These are phyloP conservation scores for Rhizopogon vinicolor DNA, from an alignment of 768 basidiomycete species.

Conservation along the genomic window DNA sequence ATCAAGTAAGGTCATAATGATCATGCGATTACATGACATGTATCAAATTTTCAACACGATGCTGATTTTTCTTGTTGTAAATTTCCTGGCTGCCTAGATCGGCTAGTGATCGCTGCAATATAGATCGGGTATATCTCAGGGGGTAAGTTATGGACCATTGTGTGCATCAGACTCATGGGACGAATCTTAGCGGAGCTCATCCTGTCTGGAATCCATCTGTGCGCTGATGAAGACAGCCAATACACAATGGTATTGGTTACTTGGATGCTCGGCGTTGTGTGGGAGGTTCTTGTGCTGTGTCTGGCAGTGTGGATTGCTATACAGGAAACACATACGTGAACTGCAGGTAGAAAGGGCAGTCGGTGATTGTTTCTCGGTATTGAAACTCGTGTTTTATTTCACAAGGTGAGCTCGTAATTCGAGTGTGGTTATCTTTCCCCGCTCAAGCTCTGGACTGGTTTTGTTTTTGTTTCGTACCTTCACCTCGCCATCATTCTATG, in stretches of 20 bases:
- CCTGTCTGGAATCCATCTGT: neutral
- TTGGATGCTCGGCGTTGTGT: neutral
- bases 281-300: neutral
- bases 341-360: neutral
- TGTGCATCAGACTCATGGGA: neutral
- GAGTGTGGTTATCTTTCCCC: neutral
- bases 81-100: neutral
- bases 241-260: neutral
- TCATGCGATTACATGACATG: neutral
- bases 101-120: neutral
- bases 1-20: neutral
- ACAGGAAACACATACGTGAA: neutral
- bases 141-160: neutral
- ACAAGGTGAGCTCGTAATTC: neutral
- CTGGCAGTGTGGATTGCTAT: neutral
- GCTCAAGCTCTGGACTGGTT: neutral
- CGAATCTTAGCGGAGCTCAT: neutral
- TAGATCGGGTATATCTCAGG: neutral
- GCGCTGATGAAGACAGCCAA: neutral
- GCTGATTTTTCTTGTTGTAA: neutral
- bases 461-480: neutral
- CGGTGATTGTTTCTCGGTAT: neutral
- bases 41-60: neutral
- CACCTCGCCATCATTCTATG: neutral
- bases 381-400: neutral